Evolutionary conservation across 805 yeast species (phyloP), one percentile per base, ranked within the genome.

Genomic region (Candida odintsovae): DNA sequence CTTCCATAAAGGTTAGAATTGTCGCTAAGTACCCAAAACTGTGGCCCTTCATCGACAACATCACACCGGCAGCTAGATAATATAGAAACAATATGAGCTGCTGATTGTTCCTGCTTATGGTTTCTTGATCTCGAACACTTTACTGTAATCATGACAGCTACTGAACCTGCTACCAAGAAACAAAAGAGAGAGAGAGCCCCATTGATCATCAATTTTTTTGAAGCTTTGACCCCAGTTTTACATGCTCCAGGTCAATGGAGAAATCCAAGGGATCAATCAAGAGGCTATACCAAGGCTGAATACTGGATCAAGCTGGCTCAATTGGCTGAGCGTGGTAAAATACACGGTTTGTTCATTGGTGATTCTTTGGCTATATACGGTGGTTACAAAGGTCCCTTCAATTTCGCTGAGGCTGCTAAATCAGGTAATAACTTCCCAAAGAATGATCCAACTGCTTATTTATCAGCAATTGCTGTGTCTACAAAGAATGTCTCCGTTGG

Each of bases 401-500:
- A 67, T 51, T 57, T 63, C 40, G 57, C 52, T 9, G 67, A 67
- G 10, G 71, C 72, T 33, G 71, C 72, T 7, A 57, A 48, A 36
- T 46, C 59, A n/a, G 66, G 65, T 40, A 55, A 59, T 37, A 62
- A 60, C 47, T 68, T 64, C 61, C 73, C 73, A 20, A 63, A 66
- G 22, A 60, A 61, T 47, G 73, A 69, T 41, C 73, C 72, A 23
- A 65, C 70, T 48, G 69, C 70, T 15, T 63, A 65, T 23, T 58
- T 69, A 19, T 53, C 68, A 9, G 66, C 63, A n/a, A 67, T 72
- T 66, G 76, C 77, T 23, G 63, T 72, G 7, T 72, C 68, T 6
- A 73, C 77, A 7, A 61, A 68, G 51, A 68, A 66, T 43, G 50
- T 73, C 28, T 58, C 69, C 6, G 62, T 72, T 48, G 78, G 75